Conservation (phyloP, 106 monocot species). For the Allium fistulosum region DNA sequence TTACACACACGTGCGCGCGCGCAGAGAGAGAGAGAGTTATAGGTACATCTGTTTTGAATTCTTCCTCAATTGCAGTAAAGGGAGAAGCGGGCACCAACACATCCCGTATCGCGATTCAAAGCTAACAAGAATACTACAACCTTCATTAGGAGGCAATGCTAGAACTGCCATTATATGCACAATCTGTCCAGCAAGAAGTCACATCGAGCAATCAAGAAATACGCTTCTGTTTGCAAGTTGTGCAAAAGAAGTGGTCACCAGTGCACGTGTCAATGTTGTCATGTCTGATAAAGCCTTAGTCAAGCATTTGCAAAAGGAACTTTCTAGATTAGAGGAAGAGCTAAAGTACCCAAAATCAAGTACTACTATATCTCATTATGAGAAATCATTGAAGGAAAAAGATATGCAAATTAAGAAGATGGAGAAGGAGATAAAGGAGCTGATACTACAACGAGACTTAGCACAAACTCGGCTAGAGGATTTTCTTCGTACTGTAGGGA, state of each 20-base stretch:
- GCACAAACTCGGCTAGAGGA: constrained; percentile 66
- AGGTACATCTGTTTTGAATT: not conserved
- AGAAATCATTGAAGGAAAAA: constrained; percentile 63
- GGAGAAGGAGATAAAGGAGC: constrained; percentile 88
- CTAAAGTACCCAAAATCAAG: constrained; percentile 42
- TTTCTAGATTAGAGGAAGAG: constrained; percentile 85
- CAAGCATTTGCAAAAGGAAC: constrained; percentile 87
- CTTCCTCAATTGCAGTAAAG: constrained; percentile 53
- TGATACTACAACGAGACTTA: constrained; percentile 62
- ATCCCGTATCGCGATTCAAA: constrained; percentile 97
- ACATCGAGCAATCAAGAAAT: constrained; percentile 91
- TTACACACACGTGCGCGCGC: too few species aligned
- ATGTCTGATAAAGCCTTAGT: constrained; percentile 98
- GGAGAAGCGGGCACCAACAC: constrained; percentile 53
- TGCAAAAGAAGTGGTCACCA: constrained; percentile 91
- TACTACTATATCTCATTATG: constrained; percentile 20
- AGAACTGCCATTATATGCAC: constrained; percentile 98
- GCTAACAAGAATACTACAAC: constrained; percentile 91
- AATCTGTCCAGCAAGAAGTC: constrained; percentile 81
- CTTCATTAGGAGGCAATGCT: constrained; percentile 89
- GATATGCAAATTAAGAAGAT: constrained; percentile 80
- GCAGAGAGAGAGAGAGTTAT: too few species aligned
- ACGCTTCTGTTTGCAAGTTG: constrained; percentile 95
- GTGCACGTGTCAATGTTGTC: constrained; percentile 92
- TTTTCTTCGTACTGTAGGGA: constrained; percentile 45